Conservation (phyloP, 345 rosid species). For the Bruguiera gymnorhiza region DNA sequence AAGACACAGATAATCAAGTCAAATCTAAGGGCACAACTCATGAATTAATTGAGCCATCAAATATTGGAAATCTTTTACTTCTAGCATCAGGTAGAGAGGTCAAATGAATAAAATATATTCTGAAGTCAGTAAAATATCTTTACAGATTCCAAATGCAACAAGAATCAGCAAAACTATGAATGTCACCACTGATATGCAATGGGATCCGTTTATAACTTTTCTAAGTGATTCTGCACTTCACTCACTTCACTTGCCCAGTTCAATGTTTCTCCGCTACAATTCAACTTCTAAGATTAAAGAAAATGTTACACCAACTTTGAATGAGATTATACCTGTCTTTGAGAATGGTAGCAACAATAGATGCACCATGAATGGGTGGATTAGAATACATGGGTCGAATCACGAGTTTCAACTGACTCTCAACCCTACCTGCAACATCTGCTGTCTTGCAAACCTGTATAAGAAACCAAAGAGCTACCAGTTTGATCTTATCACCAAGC, state of each 20-base stretch:
- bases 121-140: not conserved
- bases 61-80: not conserved
- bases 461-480: not conserved
- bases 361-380: slow-evolving; percentile 61
- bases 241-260: too few relatives aligned
- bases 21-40: not conserved
- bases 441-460: slow-evolving; percentile 46
- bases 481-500: not conserved
- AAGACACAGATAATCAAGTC: not conserved
- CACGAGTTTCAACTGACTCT: slow-evolving; percentile 57
- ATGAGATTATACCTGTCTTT: slow-evolving; percentile 17
- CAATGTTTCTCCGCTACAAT: not conserved
- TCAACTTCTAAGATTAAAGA: not conserved
- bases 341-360: slow-evolving; percentile 42
- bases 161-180: too few relatives aligned
- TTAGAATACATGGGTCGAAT: slow-evolving; percentile 56
- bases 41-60: not conserved
- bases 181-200: too few relatives aligned
- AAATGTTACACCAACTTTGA: not conserved
- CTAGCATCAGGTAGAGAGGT: not conserved
- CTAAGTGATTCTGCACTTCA: too few relatives aligned
- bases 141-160: too few relatives aligned
- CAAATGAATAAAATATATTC: not conserved
- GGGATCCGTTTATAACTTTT: too few relatives aligned
- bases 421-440: slow-evolving; percentile 42